A percentile compares a stretch with the other conserved stretches of the same genome.
These are phyloP conservation scores for Hyphodiscus hymeniophilus DNA, from an alignment of 495 filamentous ascomycete species.

Conservation along the genomic window DNA sequence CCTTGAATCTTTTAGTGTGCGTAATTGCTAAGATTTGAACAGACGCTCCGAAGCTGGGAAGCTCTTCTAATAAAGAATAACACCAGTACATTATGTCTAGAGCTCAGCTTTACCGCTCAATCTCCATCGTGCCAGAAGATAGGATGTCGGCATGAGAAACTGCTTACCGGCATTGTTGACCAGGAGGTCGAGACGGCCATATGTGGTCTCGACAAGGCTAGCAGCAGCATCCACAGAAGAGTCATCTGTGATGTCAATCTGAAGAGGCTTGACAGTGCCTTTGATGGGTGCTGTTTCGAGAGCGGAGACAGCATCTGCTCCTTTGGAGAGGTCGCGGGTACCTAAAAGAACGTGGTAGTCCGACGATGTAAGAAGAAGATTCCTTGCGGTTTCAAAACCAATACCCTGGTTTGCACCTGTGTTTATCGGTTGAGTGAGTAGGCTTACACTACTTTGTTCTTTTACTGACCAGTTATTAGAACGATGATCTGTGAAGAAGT, in stretches of 20 bases:
- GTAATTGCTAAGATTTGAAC: too few relatives aligned
- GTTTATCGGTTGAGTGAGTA: neutral
- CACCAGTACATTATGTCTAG: too few relatives aligned
- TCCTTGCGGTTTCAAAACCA: conserved; percentile 28
- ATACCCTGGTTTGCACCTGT: conserved; percentile 33
- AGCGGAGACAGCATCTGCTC: conserved; percentile 21
- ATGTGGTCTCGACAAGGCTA: conserved; percentile 21
- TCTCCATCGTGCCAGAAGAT: too few relatives aligned
- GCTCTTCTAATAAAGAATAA: too few relatives aligned
- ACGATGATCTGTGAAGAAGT: conserved; percentile 4
- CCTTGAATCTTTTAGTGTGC: too few relatives aligned
- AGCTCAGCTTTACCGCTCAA: too few relatives aligned
- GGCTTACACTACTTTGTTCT: neutral
- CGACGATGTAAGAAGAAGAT: conserved; percentile 23
- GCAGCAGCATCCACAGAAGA: conserved; percentile 32
- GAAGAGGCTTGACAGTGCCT: conserved; percentile 9
- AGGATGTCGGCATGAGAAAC: too few relatives aligned
- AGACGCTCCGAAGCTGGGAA: too few relatives aligned
- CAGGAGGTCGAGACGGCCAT: conserved; percentile 42
- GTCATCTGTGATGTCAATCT: conserved; percentile 36
- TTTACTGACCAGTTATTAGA: conserved; percentile 9
- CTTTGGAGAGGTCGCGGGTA: conserved; percentile 25
- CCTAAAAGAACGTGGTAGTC: conserved; percentile 32
- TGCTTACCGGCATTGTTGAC: conserved; percentile 57
- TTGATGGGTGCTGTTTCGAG: conserved; percentile 18